Conservation (phyloP, 2,329 filamentous ascomycete species). For the Cryphonectria japonica region DNA sequence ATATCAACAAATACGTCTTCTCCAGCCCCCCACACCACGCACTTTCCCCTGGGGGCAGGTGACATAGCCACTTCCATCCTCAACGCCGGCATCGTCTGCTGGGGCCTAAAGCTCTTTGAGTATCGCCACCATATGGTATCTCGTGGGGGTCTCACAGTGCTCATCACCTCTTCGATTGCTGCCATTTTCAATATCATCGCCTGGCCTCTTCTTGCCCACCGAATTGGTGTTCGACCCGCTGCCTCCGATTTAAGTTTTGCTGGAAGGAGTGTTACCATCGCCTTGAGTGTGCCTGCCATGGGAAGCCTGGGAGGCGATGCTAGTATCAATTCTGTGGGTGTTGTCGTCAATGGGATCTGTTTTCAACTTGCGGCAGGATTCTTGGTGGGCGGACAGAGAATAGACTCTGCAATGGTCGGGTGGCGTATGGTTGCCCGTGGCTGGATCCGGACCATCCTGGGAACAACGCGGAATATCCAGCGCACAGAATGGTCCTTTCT, state of each 20-base stretch:
- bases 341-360: conserved; percentile 55
- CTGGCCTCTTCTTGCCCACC: conserved; percentile 44
- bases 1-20: neutral
- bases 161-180: conserved; percentile 42
- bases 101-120: conserved; percentile 59
- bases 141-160: conserved; percentile 44
- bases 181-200: conserved; percentile 49
- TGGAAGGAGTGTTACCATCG: conserved; percentile 54
- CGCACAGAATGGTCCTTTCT: neutral
- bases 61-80: conserved; percentile 54
- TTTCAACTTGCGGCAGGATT: conserved; percentile 42
- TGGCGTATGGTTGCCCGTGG: neutral
- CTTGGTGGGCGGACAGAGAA: conserved; percentile 29
- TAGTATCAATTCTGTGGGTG: conserved; percentile 53
- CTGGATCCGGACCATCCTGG: neutral
- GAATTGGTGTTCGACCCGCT: conserved; percentile 41
- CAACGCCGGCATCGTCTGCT: conserved; percentile 54
- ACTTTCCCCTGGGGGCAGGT: conserved; percentile 45
- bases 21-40: neutral
- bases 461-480: neutral
- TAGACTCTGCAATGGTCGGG: neutral
- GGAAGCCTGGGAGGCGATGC: conserved; percentile 48
- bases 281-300: conserved; percentile 53
- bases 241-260: conserved; percentile 50
- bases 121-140: conserved; percentile 52